A percentile compares a stretch with the other conserved stretches of the same genome.
These are phyloP conservation scores for Aphanomyces cochlioides DNA, from an alignment of 352 stramenopile genomes.

Conservation along the genomic window DNA sequence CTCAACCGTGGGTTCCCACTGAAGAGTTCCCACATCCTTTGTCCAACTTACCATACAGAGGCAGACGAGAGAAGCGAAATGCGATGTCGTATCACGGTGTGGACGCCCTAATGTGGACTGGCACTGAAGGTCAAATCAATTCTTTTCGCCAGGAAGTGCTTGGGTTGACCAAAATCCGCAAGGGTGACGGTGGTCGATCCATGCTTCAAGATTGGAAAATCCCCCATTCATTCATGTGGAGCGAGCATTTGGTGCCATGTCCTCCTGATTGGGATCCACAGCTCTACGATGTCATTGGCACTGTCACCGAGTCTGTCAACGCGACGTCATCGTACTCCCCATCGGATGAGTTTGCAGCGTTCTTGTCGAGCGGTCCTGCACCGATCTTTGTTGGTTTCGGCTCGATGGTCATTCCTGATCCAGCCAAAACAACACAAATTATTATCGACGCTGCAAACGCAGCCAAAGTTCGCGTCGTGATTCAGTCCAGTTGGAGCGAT, in stretches of 20 bases:
- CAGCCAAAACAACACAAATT: slow-evolving; percentile 66
- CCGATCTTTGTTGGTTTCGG: slow-evolving; percentile 94
- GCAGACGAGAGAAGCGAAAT: slow-evolving; percentile 58
- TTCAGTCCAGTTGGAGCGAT: slow-evolving; percentile 88
- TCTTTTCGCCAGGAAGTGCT: slow-evolving; percentile 63
- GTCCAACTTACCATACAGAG: slow-evolving; percentile 73
- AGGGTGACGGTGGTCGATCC: slow-evolving; percentile 52
- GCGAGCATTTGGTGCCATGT: slow-evolving; percentile 77
- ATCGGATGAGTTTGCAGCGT: slow-evolving; percentile 52
- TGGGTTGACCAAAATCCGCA: slow-evolving; percentile 58
- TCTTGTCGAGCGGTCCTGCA: slow-evolving; percentile 52
- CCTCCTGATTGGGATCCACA: slow-evolving; percentile 80
- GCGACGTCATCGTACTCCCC: slow-evolving; percentile 48
- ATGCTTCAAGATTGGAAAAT: slow-evolving; percentile 66
- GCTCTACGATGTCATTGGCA: slow-evolving; percentile 87
- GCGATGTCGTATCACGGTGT: slow-evolving; percentile 86
- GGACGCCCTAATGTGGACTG: slow-evolving; percentile 76
- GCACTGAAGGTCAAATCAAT: slow-evolving; percentile 75
- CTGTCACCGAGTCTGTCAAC: slow-evolving; percentile 43
- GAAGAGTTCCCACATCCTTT: slow-evolving; percentile 88
- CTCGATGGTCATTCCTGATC: slow-evolving; percentile 88
- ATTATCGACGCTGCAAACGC: slow-evolving; percentile 71
- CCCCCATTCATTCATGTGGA: slow-evolving; percentile 89
- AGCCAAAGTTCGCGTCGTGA: slow-evolving; percentile 72
- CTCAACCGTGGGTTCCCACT: slow-evolving; percentile 86